Evolutionary conservation across 2,329 filamentous ascomycete genomes (phyloP).

Genomic region (Trichoderma guizhouense): DNA sequence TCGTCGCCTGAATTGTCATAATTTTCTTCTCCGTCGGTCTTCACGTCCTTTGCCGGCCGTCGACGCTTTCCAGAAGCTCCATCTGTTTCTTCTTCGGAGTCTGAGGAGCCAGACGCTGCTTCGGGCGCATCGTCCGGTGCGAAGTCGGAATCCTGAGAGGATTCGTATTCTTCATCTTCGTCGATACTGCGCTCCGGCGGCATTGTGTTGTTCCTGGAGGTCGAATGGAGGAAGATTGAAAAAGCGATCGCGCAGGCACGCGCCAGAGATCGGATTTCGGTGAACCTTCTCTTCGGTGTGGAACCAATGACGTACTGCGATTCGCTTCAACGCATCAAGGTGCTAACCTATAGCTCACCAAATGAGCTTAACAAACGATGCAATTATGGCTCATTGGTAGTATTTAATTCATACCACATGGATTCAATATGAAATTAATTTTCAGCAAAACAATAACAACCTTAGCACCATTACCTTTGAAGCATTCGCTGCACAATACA

Average conservation of each 20-base stretch:
- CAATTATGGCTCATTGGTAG: background rate
- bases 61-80: constrained; percentile 28
- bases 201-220: constrained; percentile 35
- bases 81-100: constrained; percentile 42
- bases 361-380: background rate
- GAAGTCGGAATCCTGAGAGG: constrained; percentile 72
- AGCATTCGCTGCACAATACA: background rate
- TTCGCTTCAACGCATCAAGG: background rate
- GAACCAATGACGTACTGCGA: constrained; percentile 11
- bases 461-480: too few species aligned
- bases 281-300: constrained; percentile 11
- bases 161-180: constrained; percentile 59
- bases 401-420: background rate
- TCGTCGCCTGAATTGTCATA: constrained; percentile 72
- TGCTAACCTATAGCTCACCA: background rate
- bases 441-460: background rate
- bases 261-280: constrained; percentile 10
- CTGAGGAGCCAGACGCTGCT: constrained; percentile 48
- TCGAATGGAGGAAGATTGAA: background rate
- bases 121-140: constrained; percentile 54
- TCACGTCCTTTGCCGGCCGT: constrained; percentile 22
- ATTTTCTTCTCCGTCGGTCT: constrained; percentile 41
- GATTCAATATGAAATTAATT: too few species aligned
- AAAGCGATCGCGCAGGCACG: constrained; percentile 1
- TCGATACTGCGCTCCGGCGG: constrained; percentile 38